Evolutionary conservation across 2,329 filamentous ascomycete species (phyloP), one percentile per base, ranked within the genome.

Genomic region (Diaporthe longicolla): DNA sequence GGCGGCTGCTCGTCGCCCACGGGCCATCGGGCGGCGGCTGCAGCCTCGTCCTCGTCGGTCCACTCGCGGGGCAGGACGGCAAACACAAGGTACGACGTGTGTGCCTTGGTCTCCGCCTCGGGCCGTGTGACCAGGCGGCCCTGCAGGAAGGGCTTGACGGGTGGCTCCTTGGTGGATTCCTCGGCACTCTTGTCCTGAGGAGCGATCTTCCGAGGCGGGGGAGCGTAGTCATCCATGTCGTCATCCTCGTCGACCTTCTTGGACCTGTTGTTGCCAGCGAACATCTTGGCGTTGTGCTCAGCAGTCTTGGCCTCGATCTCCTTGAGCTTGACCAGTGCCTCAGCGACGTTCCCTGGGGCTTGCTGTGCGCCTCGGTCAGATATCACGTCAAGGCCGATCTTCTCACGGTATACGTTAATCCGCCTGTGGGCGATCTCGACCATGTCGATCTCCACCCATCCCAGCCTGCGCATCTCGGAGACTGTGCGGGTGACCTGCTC

Each of bases 81-180:
- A 85, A 99, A 99, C 6, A 97, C 93, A 6, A 99, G 89, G 82
- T 99, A 99, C n/a, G 94, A 97, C 0, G 97, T 99, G 83, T 99
- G 97, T 10, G 94, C 97, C 88, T 98, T 98, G 75, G 98, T 85
- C 80, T 99, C 97, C 0, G 92, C 86, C 84, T 99, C 97, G 0
- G 94, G 92, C 32, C 95, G 90, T 79, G 97, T 94, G 40, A 95
- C 89, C 54, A 98, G 80, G 37, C 91, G 90, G 0, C 97, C 97
- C 75, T 95, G 90, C 80, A 93, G 90, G 85, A 92, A 97, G 0
- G 89, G 82, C 76, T 94, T 91, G 17, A 63, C 45, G 26, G 54
- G 29, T 4, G 63, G 37, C 17, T 76, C 72, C 26, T 70, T 70
- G 48, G 13, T 37, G 17, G 48, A 40, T n/a, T 70, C 72, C 57